phyloP scores from a whole-genome alignment of 345 rosid species.

The Arabidopsis suecica region DNA sequence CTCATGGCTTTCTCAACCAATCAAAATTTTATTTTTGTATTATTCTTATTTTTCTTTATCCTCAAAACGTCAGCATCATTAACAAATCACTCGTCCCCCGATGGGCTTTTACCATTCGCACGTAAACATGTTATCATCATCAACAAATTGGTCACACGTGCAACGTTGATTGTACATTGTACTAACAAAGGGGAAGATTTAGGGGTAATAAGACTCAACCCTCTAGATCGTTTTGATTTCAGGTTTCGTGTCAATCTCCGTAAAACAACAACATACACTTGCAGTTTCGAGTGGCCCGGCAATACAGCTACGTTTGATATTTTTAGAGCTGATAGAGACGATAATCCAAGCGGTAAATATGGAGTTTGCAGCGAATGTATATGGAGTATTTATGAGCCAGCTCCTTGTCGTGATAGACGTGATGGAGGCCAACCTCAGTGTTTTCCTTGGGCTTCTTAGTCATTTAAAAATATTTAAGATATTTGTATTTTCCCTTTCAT shows the following conservation, averaged over 20 bases:
- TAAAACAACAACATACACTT: neutral
- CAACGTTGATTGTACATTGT: slow-evolving; percentile 21
- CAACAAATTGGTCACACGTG: slow-evolving; percentile 8
- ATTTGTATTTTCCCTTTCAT: neutral
- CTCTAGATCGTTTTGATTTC: slow-evolving; percentile 5
- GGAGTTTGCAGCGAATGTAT: slow-evolving; percentile 10
- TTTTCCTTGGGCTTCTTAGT: slow-evolving; percentile 4
- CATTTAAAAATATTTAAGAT: neutral
- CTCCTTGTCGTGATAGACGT: slow-evolving; percentile 7
- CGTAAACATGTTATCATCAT: slow-evolving; percentile 16
- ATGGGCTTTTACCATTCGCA: slow-evolving; percentile 25
- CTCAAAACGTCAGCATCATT: neutral
- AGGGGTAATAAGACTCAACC: neutral
- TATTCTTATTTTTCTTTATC: neutral
- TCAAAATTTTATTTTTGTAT: neutral
- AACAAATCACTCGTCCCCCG: neutral
- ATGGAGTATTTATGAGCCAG: slow-evolving; percentile 8
- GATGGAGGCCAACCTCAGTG: slow-evolving; percentile 19
- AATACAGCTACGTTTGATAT: neutral
- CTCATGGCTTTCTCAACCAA: neutral
- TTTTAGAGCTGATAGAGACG: slow-evolving; percentile 18
- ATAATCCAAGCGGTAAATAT: neutral
- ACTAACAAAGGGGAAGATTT: slow-evolving; percentile 2
- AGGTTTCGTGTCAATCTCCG: slow-evolving; percentile 20
- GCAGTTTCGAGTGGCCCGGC: slow-evolving; percentile 4